Percentiles rank a stretch among this genome's conserved stretches.
Evolutionary conservation across 306 rosid genomes (phyloP).

Genomic region (Rubus parviflorus): DNA sequence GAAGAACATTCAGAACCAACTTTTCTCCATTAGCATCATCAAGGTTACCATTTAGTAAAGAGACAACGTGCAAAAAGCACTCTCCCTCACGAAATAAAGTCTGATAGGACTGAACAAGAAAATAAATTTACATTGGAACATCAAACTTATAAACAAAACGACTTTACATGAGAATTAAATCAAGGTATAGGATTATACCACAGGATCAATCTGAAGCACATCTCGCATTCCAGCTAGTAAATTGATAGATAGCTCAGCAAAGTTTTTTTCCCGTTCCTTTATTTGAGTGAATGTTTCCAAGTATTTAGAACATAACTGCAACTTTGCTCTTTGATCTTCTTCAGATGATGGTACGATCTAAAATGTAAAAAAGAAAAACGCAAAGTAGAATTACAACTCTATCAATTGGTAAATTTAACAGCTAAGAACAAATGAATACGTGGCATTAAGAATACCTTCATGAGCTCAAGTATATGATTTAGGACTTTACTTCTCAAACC

Average conservation of each 20-base stretch:
- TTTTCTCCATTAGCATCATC: constrained; percentile 62
- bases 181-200: constrained; percentile 46
- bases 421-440: constrained; percentile 16
- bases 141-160: constrained; percentile 12
- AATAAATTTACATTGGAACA: constrained; percentile 29
- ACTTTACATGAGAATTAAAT: constrained; percentile 21
- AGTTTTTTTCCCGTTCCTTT: constrained; percentile 72
- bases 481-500: constrained; percentile 73
- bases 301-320: constrained; percentile 84
- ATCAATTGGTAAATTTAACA: constrained; percentile 13
- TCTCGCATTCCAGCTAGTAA: constrained; percentile 83
- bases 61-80: constrained; percentile 95
- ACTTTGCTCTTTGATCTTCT: constrained; percentile 75
- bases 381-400: constrained; percentile 24
- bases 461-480: constrained; percentile 73
- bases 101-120: constrained; percentile 76
- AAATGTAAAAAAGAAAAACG: constrained; percentile 21
- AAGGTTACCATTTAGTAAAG: constrained; percentile 80
- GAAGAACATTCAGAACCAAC: constrained; percentile 86
- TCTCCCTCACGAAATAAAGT: constrained; percentile 92
- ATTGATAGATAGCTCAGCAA: constrained; percentile 70
- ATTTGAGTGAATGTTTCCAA: constrained; percentile 83
- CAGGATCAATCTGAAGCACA: constrained; percentile 59
- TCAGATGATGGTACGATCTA: constrained; percentile 67
- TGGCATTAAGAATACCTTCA: constrained; percentile 59